Conservation (phyloP, 2,329 filamentous ascomycete species). For the Aspergillus sp. region DNA sequence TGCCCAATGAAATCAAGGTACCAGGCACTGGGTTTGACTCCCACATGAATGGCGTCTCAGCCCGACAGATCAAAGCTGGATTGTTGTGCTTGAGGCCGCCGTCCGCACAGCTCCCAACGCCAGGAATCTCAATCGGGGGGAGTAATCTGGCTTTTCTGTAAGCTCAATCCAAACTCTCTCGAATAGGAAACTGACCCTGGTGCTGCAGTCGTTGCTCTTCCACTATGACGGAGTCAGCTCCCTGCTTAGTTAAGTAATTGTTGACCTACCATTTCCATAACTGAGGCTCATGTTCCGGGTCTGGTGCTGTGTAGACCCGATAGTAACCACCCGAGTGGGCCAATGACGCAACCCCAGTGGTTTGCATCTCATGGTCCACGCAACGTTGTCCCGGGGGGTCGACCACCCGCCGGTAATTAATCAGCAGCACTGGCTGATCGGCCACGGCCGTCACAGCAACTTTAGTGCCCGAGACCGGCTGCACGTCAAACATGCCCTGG, state of each 20-base stretch:
- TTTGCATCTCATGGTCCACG: too few species aligned
- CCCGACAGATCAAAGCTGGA: not conserved
- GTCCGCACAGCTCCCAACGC: not conserved
- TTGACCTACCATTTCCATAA: conserved; percentile 3
- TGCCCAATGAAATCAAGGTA: not conserved
- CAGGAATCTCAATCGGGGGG: not conserved
- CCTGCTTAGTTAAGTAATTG: not conserved
- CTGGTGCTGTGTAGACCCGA: not conserved
- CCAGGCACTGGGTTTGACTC: not conserved
- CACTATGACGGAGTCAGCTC: not conserved
- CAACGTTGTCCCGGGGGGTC: too few species aligned
- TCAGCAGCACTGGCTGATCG: not conserved
- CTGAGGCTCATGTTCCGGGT: not conserved
- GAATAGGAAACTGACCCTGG: not conserved
- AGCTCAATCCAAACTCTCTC: not conserved
- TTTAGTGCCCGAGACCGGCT: not conserved
- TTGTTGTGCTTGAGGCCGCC: not conserved
- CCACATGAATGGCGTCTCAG: not conserved
- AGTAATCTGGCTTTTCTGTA: not conserved
- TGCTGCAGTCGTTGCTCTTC: not conserved
- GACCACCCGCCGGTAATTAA: not conserved
- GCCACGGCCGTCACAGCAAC: not conserved
- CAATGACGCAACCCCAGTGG: too few species aligned
- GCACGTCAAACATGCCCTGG: not conserved
- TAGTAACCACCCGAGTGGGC: not conserved